Evolutionary conservation across 2,329 filamentous ascomycete species (phyloP).

Genomic region (Aspergillus fumigatiaffinis): DNA sequence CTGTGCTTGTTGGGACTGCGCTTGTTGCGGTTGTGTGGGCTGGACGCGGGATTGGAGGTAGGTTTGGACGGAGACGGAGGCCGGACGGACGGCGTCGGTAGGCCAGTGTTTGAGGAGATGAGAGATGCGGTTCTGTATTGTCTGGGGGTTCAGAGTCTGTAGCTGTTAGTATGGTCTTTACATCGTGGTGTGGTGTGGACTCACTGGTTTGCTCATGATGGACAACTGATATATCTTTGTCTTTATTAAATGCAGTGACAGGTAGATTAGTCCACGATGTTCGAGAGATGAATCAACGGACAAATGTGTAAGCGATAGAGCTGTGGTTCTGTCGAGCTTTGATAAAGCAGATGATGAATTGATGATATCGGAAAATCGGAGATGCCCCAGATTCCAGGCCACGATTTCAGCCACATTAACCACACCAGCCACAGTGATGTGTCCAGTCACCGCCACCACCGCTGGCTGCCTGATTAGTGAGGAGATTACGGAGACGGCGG

Average conservation of each 20-base stretch:
- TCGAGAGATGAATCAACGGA: too few species aligned
- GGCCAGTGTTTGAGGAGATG: constrained; percentile 45
- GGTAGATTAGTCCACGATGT: too few species aligned
- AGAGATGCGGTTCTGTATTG: constrained; percentile 34
- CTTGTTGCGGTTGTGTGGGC: constrained; percentile 4
- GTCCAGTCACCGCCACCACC: neutral
- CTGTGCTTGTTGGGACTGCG: constrained; percentile 10
- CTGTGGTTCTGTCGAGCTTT: neutral
- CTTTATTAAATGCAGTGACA: neutral
- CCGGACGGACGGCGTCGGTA: constrained; percentile 41
- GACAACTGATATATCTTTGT: neutral
- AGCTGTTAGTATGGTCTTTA: neutral
- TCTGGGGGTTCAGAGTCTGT: constrained; percentile 24
- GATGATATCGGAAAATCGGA: neutral
- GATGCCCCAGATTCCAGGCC: neutral
- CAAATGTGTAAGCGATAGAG: too few species aligned
- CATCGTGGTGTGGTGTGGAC: constrained; percentile 1
- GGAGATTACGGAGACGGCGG: neutral
- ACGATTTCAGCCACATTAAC: neutral
- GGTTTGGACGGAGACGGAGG: constrained; percentile 43
- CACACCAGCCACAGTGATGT: neutral
- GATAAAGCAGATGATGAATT: neutral
- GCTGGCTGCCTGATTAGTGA: neutral
- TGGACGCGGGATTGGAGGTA: constrained; percentile 35
- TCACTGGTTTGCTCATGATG: constrained; percentile 16